Percentiles rank a stretch among this genome's conserved stretches.
Conservation (phyloP, 495 filamentous ascomycete genomes). For the Penicillium fimorum region DNA sequence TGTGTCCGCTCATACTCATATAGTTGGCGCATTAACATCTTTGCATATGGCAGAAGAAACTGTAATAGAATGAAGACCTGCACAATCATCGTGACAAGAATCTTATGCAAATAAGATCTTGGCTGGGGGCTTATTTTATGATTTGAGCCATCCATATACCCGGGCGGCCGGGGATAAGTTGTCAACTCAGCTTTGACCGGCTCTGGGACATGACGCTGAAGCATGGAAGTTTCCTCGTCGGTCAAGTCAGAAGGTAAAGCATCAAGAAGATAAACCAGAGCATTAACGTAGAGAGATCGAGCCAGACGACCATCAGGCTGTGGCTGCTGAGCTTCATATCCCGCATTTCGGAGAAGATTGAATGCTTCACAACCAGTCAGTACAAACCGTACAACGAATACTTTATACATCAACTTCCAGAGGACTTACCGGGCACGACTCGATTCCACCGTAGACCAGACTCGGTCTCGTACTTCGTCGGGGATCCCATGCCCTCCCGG, state of each 20-base stretch:
- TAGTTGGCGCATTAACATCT: constrained; percentile 46
- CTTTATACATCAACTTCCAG: background rate
- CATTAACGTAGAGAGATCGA: constrained; percentile 66
- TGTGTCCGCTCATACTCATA: constrained; percentile 66
- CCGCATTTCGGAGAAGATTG: constrained; percentile 40
- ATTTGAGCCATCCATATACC: constrained; percentile 32
- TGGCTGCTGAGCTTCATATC: constrained; percentile 40
- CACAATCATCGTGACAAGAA: constrained; percentile 55
- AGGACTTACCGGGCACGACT: constrained; percentile 38
- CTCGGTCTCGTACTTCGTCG: constrained; percentile 33
- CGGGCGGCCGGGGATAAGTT: constrained; percentile 4
- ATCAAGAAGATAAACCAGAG: constrained; percentile 62
- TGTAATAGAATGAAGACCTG: constrained; percentile 56
- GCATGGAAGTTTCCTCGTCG: constrained; percentile 29
- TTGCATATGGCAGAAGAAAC: constrained; percentile 58
- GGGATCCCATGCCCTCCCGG: constrained; percentile 13
- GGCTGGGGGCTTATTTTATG: constrained; percentile 1
- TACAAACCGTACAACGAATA: constrained; percentile 6
- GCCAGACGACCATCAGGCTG: constrained; percentile 45
- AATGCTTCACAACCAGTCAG: constrained; percentile 27
- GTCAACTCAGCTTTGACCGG: constrained; percentile 22
- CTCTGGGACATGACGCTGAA: constrained; percentile 34
- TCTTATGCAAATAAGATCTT: constrained; percentile 56
- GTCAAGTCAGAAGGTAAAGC: constrained; percentile 62
- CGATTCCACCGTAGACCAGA: constrained; percentile 45